Conservation (phyloP, 78 protist species). For the Bodo saltans region DNA sequence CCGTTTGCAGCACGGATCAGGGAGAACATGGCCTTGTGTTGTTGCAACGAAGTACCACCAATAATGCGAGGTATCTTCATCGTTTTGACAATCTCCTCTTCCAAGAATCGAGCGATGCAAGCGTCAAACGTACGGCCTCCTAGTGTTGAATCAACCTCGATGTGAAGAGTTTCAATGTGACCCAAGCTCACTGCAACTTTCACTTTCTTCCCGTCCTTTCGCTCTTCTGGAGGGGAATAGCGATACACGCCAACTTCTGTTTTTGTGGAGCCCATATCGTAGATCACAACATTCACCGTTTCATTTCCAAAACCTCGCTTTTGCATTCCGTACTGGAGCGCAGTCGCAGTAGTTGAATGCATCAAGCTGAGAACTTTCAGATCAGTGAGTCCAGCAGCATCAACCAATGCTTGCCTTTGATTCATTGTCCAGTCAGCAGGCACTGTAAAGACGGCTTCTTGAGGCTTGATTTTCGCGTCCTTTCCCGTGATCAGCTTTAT, state of each 20-base stretch:
- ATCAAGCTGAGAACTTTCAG: neutral
- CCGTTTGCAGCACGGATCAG: constrained; percentile 13
- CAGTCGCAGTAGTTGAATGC: neutral
- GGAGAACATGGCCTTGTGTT: constrained; percentile 19
- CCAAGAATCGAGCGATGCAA: constrained; percentile 17
- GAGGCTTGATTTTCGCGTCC: neutral
- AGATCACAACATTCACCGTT: neutral
- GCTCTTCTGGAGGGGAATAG: neutral
- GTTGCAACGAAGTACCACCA: neutral
- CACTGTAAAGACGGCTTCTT: constrained; percentile 18
- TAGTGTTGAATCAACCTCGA: neutral
- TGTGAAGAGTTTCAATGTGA: neutral
- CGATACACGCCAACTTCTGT: constrained; percentile 18
- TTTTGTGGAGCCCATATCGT: constrained; percentile 21
- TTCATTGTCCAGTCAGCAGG: neutral
- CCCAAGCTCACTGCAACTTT: constrained; percentile 3
- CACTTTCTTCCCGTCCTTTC: neutral
- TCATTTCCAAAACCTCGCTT: constrained; percentile 1
- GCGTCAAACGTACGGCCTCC: constrained; percentile 37
- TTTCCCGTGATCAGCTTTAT: neutral
- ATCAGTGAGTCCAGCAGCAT: constrained; percentile 18
- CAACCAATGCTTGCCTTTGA: constrained; percentile 21
- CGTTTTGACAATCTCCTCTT: neutral
- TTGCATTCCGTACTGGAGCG: constrained; percentile 39
- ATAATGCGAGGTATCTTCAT: neutral